Percentiles rank a stretch among this genome's conserved stretches.
Evolutionary conservation across 768 basidiomycete species (phyloP).

Genomic region (Leccinum fibrillosum): DNA sequence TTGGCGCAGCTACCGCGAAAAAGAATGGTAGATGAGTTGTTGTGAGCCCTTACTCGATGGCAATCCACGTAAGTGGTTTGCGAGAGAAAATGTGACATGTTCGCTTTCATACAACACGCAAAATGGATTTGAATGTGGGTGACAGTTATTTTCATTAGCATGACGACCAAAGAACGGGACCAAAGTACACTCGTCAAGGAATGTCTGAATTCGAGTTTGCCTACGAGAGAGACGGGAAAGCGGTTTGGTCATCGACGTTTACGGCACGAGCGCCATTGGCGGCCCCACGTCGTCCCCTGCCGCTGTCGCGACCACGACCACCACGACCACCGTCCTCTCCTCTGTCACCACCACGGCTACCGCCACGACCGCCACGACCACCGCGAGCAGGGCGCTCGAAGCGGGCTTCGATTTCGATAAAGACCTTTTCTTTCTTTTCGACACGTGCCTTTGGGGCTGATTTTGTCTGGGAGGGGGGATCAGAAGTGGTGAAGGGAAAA

Average conservation of each 20-base stretch:
- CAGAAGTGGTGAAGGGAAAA: background rate
- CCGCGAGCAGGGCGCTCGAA: constrained; percentile 81
- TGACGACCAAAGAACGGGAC: constrained; percentile 3
- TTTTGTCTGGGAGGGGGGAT: constrained; percentile 49
- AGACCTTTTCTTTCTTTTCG: constrained; percentile 90
- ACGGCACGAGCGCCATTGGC: constrained; percentile 41
- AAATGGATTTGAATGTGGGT: constrained; percentile 9
- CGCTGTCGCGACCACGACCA: constrained; percentile 38
- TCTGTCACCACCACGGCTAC: constrained; percentile 39
- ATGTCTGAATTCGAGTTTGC: constrained; percentile 11
- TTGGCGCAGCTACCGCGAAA: constrained; percentile 5
- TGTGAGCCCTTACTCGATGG: constrained; percentile 10
- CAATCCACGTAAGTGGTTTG: no score
- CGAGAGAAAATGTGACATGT: no score
- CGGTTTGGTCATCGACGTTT: constrained; percentile 78
- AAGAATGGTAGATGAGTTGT: constrained; percentile 5
- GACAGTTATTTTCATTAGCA: constrained; percentile 8
- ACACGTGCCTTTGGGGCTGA: constrained; percentile 58
- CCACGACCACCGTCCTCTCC: constrained; percentile 47
- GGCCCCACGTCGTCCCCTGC: constrained; percentile 41
- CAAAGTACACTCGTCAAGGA: constrained; percentile 1
- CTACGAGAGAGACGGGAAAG: constrained; percentile 85
- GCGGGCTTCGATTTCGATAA: constrained; percentile 86
- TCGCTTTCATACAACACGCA: constrained; percentile 12
- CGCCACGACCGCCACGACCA: constrained; percentile 42